A percentile compares a stretch with the other conserved stretches of the same genome.
phyloP scores from a whole-genome alignment of 192 early-diverging fungal species.

The Gaertneriomyces semiglobifer region DNA sequence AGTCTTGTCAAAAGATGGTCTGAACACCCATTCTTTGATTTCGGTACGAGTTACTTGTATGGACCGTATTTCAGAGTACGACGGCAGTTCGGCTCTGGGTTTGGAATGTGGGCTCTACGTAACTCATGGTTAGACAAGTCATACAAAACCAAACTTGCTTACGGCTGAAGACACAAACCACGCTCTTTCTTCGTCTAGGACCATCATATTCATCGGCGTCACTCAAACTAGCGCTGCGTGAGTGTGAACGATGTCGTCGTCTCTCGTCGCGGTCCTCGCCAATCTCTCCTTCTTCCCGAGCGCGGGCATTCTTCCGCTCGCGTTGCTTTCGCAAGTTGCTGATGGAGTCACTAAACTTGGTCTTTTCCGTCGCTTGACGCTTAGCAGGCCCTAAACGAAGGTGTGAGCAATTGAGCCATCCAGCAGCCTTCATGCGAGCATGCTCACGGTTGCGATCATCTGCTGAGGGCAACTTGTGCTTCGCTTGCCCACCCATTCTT shows the following conservation, averaged over 20 bases:
- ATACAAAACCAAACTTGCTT: no score
- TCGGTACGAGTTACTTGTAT: slow-evolving; percentile 21
- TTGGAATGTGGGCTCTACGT: no score
- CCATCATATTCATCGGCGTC: no score
- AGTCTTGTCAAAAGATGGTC: slow-evolving; percentile 20
- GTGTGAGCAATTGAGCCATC: background rate
- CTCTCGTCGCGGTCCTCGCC: slow-evolving; percentile 4
- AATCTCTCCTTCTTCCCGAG: background rate
- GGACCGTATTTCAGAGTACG: slow-evolving; percentile 2
- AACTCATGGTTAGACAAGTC: no score
- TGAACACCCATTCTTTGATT: slow-evolving; percentile 19
- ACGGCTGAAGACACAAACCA: no score
- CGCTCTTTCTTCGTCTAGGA: no score
- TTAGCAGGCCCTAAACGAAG: slow-evolving; percentile 16
- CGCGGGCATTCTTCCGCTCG: slow-evolving; percentile 12
- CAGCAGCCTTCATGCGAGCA: background rate
- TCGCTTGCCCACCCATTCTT: slow-evolving; percentile 10
- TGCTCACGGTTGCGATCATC: slow-evolving; percentile 16
- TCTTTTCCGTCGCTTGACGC: slow-evolving; percentile 19
- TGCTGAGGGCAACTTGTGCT: slow-evolving; percentile 8
- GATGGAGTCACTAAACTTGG: slow-evolving; percentile 13
- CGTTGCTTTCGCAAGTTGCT: slow-evolving; percentile 15
- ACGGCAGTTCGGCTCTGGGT: background rate
- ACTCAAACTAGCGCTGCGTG: no score
- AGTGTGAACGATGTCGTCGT: background rate